Evolutionary conservation across 768 basidiomycete genomes (phyloP), one percentile per base, ranked within the genome.

Genomic region (Termitomyces bulborhizus): DNA sequence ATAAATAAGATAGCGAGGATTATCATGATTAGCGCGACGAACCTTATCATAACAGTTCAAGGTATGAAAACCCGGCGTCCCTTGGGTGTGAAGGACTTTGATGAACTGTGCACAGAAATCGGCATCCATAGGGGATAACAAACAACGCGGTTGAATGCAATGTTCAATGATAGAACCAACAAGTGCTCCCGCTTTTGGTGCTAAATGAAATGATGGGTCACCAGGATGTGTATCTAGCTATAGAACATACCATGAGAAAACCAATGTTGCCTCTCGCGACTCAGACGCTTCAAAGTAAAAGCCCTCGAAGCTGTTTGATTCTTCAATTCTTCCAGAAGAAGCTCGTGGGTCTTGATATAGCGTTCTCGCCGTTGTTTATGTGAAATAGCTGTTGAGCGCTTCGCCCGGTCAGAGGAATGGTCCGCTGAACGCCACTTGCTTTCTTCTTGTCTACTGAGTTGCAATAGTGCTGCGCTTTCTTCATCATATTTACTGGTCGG

Each of bases 41-140:
- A 90, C 93, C 73, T 82, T 87, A 69, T 95, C 86, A 64, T 94
- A 97, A 57, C 88, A 85, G 65, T 83, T 80, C 11, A 97, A 69
- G 0, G 93, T 93, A 37, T 88, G 85, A 68, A 98, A 99, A 2
- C 88, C 87, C 8, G 85, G 83, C 0, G 95, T 95, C n/a, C 92
- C 94, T 66, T 87, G 82, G 13, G 81, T 79, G 62, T 99, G 97
- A 57, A 98, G 75, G 13, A 87, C 78, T 65, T 88, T 88, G 68
- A 98, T 88, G 64, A 98, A 87, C 60, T 92, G 89, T 2, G 92
- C 88, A 54, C 93, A 93, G 62, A 86, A 99, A 54, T 96, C 88
- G 26, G 97, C 96, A 69, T 99, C 97, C 83, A 94, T 91, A 0
- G 94, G 94, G 0, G 96, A 96, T n/a, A 98, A 73, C 40, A 98